Evolutionary conservation across 1,139 yeast genomes (phyloP).

Genomic region (Taiozyma sp.): DNA sequence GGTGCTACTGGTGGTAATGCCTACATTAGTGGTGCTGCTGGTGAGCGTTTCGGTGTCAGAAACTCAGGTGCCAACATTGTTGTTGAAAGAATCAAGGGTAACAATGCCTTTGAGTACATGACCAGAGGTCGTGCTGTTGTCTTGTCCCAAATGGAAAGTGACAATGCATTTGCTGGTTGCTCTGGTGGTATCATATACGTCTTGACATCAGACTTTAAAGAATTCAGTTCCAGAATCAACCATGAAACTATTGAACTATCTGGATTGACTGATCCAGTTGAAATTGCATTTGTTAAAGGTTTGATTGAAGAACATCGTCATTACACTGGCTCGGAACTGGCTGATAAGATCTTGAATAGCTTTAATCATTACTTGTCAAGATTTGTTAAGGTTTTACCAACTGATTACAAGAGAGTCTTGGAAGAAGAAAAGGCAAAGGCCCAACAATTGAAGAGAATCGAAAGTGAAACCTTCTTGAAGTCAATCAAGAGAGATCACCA

Average conservation of each 20-base stretch:
- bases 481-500: conserved; percentile 57
- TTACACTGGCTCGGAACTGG: conserved; percentile 89
- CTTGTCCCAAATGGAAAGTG: conserved; percentile 86
- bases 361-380: conserved; percentile 86
- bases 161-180: conserved; percentile 96
- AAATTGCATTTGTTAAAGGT: conserved; percentile 91
- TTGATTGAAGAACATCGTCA: conserved; percentile 93
- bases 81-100: conserved; percentile 90
- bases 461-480: conserved; percentile 52
- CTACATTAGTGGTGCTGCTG: conserved; percentile 94
- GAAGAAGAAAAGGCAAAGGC: conserved; percentile 70
- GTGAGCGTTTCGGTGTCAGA: conserved; percentile 97
- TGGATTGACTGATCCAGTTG: conserved; percentile 76
- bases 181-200: conserved; percentile 99
- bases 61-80: conserved; percentile 98
- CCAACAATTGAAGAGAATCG: conserved; percentile 55
- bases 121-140: conserved; percentile 98
- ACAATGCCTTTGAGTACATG: conserved; percentile 99
- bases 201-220: conserved; percentile 84
- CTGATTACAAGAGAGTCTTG: conserved; percentile 85
- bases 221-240: conserved; percentile 77
- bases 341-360: conserved; percentile 74
- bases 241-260: conserved; percentile 76
- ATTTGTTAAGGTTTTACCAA: conserved; percentile 90
- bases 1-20: conserved; percentile 97